phyloP scores from a whole-genome alignment of 352 stramenopile genomes.

The Pythium rishiriense region DNA sequence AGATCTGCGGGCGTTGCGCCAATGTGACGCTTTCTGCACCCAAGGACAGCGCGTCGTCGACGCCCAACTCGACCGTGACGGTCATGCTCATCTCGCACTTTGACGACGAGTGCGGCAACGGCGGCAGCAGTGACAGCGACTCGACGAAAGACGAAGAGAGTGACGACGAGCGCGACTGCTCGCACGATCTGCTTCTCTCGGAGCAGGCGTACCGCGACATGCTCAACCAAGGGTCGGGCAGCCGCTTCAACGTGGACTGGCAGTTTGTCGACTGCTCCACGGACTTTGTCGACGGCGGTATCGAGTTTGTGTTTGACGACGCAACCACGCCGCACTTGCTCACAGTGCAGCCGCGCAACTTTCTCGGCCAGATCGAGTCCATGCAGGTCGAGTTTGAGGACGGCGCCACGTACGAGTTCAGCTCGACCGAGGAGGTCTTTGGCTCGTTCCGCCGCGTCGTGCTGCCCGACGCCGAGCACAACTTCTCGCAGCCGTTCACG shows the following conservation, averaged over 20 bases:
- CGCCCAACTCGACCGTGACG: constrained; percentile 30
- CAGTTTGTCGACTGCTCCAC: constrained; percentile 21
- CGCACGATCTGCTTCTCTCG: constrained; percentile 21
- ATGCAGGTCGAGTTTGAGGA: constrained; percentile 22
- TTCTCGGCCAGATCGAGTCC: constrained; percentile 13
- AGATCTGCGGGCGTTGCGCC: constrained; percentile 24
- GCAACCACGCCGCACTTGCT: constrained; percentile 20
- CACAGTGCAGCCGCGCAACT: constrained; percentile 31
- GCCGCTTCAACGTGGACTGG: constrained; percentile 26
- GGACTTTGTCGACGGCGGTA: constrained; percentile 28
- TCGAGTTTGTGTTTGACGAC: constrained; percentile 28
- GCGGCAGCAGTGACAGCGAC: background rate
- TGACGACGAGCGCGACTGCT: constrained; percentile 17
- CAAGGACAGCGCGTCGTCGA: background rate
- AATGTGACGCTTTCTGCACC: constrained; percentile 18
- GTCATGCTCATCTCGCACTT: constrained; percentile 31
- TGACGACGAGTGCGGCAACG: constrained; percentile 20
- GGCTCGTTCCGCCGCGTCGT: constrained; percentile 28
- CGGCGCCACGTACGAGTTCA: constrained; percentile 12
- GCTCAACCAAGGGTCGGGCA: constrained; percentile 25
- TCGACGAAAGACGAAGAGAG: background rate
- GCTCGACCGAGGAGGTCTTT: constrained; percentile 12
- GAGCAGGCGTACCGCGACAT: constrained; percentile 31
- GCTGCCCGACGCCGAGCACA: constrained; percentile 13
- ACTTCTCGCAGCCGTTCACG: constrained; percentile 24